Conservation (phyloP, 108 stramenopile genomes). For the Fistulifera pelliculosa region DNA sequence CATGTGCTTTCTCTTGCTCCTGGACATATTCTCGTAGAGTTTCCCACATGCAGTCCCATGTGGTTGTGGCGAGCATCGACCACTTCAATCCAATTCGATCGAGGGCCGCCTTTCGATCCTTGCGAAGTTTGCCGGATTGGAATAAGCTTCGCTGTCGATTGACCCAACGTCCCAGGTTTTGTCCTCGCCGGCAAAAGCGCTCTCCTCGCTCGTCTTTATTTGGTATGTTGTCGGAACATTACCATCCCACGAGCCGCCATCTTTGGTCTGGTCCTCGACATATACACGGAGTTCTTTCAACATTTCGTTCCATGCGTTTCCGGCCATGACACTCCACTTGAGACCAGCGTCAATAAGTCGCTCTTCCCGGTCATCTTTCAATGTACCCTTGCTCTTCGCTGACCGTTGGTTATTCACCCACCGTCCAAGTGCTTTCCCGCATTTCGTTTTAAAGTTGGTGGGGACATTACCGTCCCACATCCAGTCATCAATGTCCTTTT, state of each 20-base stretch:
- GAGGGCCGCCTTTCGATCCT: conserved; percentile 64
- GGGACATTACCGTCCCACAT: conserved; percentile 84
- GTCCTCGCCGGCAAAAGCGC: conserved; percentile 35
- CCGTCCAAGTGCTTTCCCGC: conserved; percentile 76
- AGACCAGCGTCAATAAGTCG: conserved; percentile 71
- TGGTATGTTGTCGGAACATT: conserved; percentile 77
- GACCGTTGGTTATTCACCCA: conserved; percentile 89
- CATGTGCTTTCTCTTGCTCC: conserved; percentile 23
- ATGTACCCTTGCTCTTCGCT: conserved; percentile 66
- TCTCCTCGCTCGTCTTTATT: conserved; percentile 40
- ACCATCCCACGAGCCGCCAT: conserved; percentile 47
- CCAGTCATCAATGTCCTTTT: conserved; percentile 54
- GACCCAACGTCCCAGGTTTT: conserved; percentile 84
- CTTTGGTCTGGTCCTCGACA: conserved; percentile 44
- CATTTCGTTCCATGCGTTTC: conserved; percentile 82
- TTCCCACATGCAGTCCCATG: conserved; percentile 80
- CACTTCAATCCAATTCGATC: conserved; percentile 79
- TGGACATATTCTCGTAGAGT: conserved; percentile 54
- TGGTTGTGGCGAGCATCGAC: conserved; percentile 75
- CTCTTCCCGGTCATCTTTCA: conserved; percentile 70
- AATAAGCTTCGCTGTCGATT: conserved; percentile 80
- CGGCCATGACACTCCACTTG: conserved; percentile 85
- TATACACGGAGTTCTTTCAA: conserved; percentile 74
- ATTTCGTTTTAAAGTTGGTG: conserved; percentile 51
- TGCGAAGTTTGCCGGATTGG: conserved; percentile 71